Base-by-base conservation (phyloP, 1,284 basidiomycete genomes). In the Cerioporus squamosus region DNA sequence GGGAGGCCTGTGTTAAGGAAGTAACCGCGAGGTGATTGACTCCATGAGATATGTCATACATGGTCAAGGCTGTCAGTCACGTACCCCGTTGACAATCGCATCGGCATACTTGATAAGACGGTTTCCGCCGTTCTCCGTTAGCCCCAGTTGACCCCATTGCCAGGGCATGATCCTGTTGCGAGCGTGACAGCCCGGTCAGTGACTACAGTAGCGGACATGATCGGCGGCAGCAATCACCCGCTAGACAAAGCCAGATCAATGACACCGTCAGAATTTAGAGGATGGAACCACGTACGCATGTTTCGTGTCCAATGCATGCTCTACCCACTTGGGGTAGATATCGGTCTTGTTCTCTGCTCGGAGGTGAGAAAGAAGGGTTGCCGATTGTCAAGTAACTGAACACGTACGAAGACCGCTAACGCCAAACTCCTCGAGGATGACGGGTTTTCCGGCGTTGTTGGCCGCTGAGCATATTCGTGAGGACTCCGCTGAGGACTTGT, bases 351-450 rank as follows among this genome's bases (percentile, higher is more conserved):
- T 84, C 43, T 75, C 81, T 83, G 45, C 9, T 8, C 20, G 20
- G 38, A 10, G 42, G n/a, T 45, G 18, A 51, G 26, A n/a, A 15
- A 18, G n/a, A 9, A 12, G 24, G 47, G n/a, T 29, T 14, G 38
- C 14, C 22, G 15, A 47, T 17, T 23, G 17, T n/a, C 40, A 26
- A 33, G 26, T 45, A 4, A 36, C 15, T 33, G n/a, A n/a, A 9
- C 18, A 59, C 67, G 46, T 62, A 82, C 81, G 69, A 5, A 79
- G 59, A 24, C 79, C 79, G 23, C 62, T 66, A 2, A 81, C 66
- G n/a, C 83, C 82, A 60, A 85, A 85, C 59, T 85, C 83, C 63
- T 86, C 84, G 15, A 85, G 65, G 14, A 85, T 70, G 14, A 85
- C 63, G 2, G 84, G 83, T 60, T 86, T 86, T 31, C 74, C 74